Evolutionary conservation across 1,284 basidiomycete genomes (phyloP), one percentile per base, ranked within the genome.

Genomic region (Rhodotorula glutinis): DNA sequence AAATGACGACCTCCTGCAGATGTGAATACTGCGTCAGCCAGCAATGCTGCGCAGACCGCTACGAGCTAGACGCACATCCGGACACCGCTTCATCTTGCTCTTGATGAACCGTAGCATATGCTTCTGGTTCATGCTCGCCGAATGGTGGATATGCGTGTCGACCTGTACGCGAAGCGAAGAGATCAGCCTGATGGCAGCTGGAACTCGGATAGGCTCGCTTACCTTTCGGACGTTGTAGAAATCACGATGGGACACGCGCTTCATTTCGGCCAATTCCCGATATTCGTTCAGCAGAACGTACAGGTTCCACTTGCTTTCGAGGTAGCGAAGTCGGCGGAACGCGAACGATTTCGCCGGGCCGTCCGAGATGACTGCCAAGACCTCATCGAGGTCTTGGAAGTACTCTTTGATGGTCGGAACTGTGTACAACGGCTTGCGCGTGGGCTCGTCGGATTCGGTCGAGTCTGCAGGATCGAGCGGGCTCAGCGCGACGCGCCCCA

Each of bases 51-150:
- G 14, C 11, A 25, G 63, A 23, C 62, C 44, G 43, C 57, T 38
- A 30, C 2, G n/a, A 33, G 7, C 5, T 27, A 7, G 27, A 67
- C 78, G 65, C 30, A 81, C 81, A 69, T 85, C 79, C 9, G 84
- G 82, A 47, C 78, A 78, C 49, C 80, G 80, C 77, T 82, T 83
- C 79, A 85, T 81, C 80, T 98, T 98, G 53, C 88, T 87, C 79
- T 99, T 99, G 83, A 99, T 98, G 81, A 98, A 98, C 9, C 96
- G 92, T 30, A 99, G 82, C n/a, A 98, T 81, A 81, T 99, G 96
- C 80, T 99, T 99, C 79, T 99, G 96, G 79, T 99, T 99, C 95
- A 98, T 98, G 78, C 90, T 90, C 62, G 94, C 96, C 16, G 93
- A 96, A 79, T 98, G 92, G 77, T 99, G 96, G 27, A 99, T 91